Evolutionary conservation across 1,139 yeast species (phyloP), one percentile per base, ranked within the genome.

Genomic region (Pichia sp.): DNA sequence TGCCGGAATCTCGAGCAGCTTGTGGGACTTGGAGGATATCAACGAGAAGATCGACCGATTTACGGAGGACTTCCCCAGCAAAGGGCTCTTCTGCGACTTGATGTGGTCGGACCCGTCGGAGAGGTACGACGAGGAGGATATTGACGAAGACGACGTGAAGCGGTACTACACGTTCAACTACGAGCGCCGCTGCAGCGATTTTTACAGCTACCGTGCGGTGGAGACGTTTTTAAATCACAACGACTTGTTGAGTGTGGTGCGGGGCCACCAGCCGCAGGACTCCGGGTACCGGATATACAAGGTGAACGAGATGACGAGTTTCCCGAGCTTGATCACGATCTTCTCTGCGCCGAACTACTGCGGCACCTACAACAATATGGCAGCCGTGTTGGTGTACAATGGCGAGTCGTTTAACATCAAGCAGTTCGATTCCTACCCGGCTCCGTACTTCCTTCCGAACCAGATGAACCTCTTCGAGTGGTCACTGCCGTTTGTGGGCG

Each of bases 401-500:
- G 84, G 90, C 64, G 88, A 90, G 64, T 93, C 92, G 29, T 87
- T 93, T 90, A 93, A 93, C 69, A 92, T 93, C 62, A 82, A 97
- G 59, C 99, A 93, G 71, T 93, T 92, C 74, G 92, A 90, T 69
- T 75, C 87, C 63, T 82, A 90, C 30, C 96, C 96, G 5, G 51
- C 59, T 2, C 99, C 99, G 1, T 93, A 92, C 73, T 92, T 96
- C 93, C 76, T 93, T 61, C 99, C 99, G 4, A 92, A 92, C 70
- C 92, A 93, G 64, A 92, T 92, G 97, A 97, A 93, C 70, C 96
- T 90, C 4, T 93, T 93, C 70, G 88, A 96, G 15, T 93, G 99
- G 99, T 89, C 97, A 3, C 74, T 93, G 59, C 99, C 99, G 5
- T 93, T 93, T 75, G 98, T 93, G 40, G 97, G 97, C 26, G 97